Base-by-base conservation (phyloP, 2,329 filamentous ascomycete genomes). In the Pyrenochaeta sp. region DNA sequence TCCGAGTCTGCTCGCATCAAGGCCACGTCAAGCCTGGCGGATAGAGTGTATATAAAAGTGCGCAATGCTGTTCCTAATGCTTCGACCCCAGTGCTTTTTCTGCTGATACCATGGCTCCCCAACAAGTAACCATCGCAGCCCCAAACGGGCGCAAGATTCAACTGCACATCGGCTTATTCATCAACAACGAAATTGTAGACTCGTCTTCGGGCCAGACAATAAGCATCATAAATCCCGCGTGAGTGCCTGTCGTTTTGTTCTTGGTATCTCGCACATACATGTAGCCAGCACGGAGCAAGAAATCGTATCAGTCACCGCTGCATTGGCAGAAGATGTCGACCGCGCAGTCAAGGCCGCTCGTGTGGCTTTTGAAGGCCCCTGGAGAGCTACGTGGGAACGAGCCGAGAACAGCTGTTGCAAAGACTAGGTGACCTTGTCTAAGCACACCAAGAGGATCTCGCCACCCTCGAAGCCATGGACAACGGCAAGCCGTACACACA, bases 401-500 rank as follows among this genome's bases (percentile, higher is more conserved):
- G 14, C 61, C 68, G 14, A 68, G 63, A 15, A 37, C 32, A 18
- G 42, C 70, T 29, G 55, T 72, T 53, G 17, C 45, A 2, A 68
- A 63, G 48, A n/a, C 63, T 72, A 3, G 68, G 64, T 10, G 63
- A 68, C 30, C 51, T 72, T 18, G 60, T 71, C 14, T 67, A 72
- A 36, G 51, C 59, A 31, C 49, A 70, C n/a, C 56, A 54, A 31
- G 63, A 63, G 32, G 18, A 58, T 17, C 44, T 68, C 9, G 58
- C 59, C 1, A 63, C 62, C 4, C 60, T 71, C 27, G 68, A 71
- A 48, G 87, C 88, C 0, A 87, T 89, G 81, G 89, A 93, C 73
- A 92, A 91, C 68, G 91, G 77, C 56, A 92, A 94, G 74, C 87
- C 90, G 3, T 91, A 90, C 74, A 75, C 79, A 3, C 84, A 87